phyloP scores from a whole-genome alignment of 768 basidiomycete species.

The Phylloporus arenicola region DNA sequence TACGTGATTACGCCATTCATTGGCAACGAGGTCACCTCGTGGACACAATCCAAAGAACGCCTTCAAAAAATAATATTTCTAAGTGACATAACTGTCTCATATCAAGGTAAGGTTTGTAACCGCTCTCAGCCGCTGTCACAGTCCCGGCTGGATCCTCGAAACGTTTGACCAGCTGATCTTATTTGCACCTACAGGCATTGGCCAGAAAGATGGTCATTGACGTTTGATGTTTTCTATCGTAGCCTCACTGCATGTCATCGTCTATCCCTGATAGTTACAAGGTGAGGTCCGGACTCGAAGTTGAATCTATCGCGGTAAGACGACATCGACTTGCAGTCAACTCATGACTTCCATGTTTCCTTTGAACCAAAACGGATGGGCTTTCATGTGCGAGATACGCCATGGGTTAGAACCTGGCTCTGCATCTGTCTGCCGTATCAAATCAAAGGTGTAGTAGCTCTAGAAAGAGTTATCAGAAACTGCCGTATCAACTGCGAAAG shows the following conservation, averaged over 20 bases:
- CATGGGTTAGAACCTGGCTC: constrained; percentile 19
- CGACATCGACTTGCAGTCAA: neutral
- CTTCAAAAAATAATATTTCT: no score
- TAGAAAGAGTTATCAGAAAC: neutral
- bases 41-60: constrained; percentile 6
- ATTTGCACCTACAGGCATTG: neutral
- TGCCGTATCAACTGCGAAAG: neutral
- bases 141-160: neutral
- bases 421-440: constrained; percentile 12
- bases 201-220: neutral
- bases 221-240: no score
- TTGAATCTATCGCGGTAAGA: neutral
- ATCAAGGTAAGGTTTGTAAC: neutral
- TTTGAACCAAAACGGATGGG: constrained; percentile 25
- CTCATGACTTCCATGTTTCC: constrained; percentile 24
- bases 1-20: constrained; percentile 20
- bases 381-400: constrained; percentile 24
- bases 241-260: no score
- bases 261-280: no score
- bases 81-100: no score
- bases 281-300: no score
- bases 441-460: constrained; percentile 25
- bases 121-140: neutral
- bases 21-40: constrained; percentile 29
- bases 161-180: neutral